Conservation (phyloP, 164 flowering plant species). For the Echeveria elegans region DNA sequence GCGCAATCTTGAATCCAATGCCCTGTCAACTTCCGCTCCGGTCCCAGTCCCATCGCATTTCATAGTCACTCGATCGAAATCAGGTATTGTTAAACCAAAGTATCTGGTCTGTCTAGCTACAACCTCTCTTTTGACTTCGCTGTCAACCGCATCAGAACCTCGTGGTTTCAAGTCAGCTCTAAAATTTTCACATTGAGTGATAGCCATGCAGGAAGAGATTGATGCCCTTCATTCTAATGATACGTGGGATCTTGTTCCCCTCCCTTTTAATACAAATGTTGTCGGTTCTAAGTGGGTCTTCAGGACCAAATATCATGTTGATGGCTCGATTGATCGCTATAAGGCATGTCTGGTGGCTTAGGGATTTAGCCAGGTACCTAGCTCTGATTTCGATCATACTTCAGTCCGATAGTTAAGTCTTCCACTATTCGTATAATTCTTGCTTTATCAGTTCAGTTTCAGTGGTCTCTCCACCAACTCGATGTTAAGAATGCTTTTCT, state of each 20-base stretch:
- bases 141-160: not conserved
- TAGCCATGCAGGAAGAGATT: not conserved
- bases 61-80: not conserved
- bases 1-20: not conserved
- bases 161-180: not conserved
- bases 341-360: not conserved
- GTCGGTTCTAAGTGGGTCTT: not conserved
- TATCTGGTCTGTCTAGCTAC: not conserved
- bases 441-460: not conserved
- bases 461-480: not conserved
- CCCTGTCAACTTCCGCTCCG: not conserved
- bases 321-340: not conserved
- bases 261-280: not conserved
- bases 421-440: not conserved
- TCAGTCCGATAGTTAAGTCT: not conserved
- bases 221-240: not conserved
- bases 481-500: constrained; percentile 3
- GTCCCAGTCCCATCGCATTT: not conserved
- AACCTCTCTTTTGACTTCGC: too few species aligned
- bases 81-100: not conserved
- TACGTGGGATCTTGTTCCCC: not conserved
- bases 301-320: not conserved
- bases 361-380: not conserved
- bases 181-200: not conserved
- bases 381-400: not conserved